Evolutionary conservation across 257 asterid genomes (phyloP), one percentile per base, ranked within the genome.

Genomic region (Lycium ferocissimum): DNA sequence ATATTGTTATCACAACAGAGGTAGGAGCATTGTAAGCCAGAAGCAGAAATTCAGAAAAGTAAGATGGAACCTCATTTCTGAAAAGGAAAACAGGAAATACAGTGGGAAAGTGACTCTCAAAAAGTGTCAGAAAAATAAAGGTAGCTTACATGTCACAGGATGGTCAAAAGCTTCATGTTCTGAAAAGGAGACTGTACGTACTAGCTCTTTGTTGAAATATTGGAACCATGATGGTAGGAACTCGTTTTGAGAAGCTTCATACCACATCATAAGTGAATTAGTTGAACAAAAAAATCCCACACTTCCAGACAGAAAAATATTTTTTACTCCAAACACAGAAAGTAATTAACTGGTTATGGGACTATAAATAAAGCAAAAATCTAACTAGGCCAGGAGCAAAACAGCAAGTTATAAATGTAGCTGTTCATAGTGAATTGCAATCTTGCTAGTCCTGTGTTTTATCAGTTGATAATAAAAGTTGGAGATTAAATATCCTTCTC

Each of bases 121-220:
- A 83, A 79, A 78, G 37, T 67, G 17, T 63, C 20, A 79, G 58
- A 80, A 12, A 18, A 73, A 62, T 49, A 33, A 75, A 20, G 76
- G 58, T 67, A 40, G 37, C 97, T 89, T 93, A 97, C 99, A 97
- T 66, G 99, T 97, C 89, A 97, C 99, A 18, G 99, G 99, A 92
- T 95, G 98, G 85, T 97, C 98, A 91, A 97, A 95, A 86, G 98
- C 91, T 90, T 97, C 99, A 86, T 97, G 98, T 87, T 95, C 98
- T 35, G 99, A 91, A 90, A 97, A 97, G 76, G 99, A 91, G 85
- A 88, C 98, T 4, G 93, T 86, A 33, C 86, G 94, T 63, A 93
- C 89, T 69, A 95, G 94, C 95, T 97, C 98, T 88, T 92, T 89
- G 91, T 95, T 97, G 86, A 95, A 97, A 86, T 84, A 88, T n/a